A percentile compares a stretch with the other conserved stretches of the same genome.
phyloP scores from a whole-genome alignment of 805 yeast species.

The Cyberlindnera maritima region DNA sequence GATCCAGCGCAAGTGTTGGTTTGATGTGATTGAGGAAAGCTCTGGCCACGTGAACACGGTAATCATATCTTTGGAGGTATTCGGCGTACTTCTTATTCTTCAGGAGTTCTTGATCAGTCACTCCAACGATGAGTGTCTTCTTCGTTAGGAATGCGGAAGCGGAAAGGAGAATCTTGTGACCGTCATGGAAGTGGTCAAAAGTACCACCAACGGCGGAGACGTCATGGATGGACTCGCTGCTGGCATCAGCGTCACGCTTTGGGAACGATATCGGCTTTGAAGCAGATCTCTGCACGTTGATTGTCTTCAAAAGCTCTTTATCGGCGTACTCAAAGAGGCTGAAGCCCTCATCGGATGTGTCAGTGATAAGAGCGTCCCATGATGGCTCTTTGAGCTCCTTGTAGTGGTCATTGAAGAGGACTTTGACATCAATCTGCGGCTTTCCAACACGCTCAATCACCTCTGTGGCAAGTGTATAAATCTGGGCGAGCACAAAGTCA shows the following conservation, averaged over 20 bases:
- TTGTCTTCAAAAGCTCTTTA: conserved; percentile 8
- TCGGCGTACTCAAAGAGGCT: conserved; percentile 10
- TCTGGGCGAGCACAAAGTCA: conserved; percentile 24
- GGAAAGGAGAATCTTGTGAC: conserved; percentile 83
- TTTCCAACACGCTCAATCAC: conserved; percentile 6
- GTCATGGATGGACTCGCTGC: conserved; percentile 28
- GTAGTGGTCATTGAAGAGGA: conserved; percentile 27
- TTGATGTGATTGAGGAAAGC: conserved; percentile 47
- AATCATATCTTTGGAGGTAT: conserved; percentile 54
- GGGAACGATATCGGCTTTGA: not conserved
- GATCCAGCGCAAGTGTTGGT: conserved; percentile 46
- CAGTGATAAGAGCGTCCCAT: conserved; percentile 23
- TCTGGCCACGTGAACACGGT: conserved; percentile 46
- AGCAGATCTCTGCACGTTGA: conserved; percentile 12
- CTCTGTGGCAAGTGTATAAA: conserved; percentile 21
- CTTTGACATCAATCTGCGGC: conserved; percentile 15
- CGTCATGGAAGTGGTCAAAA: conserved; percentile 94
- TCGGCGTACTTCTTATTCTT: conserved; percentile 72
- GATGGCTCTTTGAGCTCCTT: conserved; percentile 13
- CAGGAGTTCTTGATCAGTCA: conserved; percentile 74
- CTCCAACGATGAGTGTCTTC: conserved; percentile 65
- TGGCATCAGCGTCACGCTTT: conserved; percentile 17
- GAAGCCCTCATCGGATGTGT: conserved; percentile 15
- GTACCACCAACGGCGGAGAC: conserved; percentile 88
- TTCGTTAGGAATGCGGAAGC: conserved; percentile 63